phyloP scores from a whole-genome alignment of 495 filamentous ascomycete genomes.

The Aspergillus taichungensis region DNA sequence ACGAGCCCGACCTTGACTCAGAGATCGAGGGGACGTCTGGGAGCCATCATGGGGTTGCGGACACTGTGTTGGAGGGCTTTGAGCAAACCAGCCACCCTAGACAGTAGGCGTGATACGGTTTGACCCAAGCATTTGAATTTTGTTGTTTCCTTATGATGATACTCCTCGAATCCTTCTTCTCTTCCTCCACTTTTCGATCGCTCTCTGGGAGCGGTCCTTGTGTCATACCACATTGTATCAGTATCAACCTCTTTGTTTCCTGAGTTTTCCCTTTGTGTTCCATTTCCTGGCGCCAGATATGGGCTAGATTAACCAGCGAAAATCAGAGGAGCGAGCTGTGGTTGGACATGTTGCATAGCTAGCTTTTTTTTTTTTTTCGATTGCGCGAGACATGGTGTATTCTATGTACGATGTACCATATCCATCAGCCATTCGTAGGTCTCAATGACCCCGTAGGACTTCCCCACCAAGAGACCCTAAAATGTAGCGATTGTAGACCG shows the following conservation, averaged over 20 bases:
- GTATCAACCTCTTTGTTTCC: constrained; percentile 1
- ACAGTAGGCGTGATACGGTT: constrained; percentile 4
- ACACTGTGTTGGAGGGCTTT: constrained; percentile 45
- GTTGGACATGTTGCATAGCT: no score
- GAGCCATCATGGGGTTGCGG: constrained; percentile 29
- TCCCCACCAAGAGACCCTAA: no score
- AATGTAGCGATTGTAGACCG: no score
- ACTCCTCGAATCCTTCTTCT: constrained; percentile 2
- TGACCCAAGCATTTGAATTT: not conserved
- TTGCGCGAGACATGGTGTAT: no score
- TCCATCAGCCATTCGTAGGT: no score
- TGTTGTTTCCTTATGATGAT: constrained; percentile 2
- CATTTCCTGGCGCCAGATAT: no score
- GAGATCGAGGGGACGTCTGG: constrained; percentile 9
- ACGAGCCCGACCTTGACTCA: constrained; percentile 8
- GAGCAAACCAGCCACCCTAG: constrained; percentile 35
- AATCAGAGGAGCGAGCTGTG: no score
- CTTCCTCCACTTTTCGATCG: constrained; percentile 1
- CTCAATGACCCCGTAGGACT: no score
- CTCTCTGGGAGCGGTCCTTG: not conserved
- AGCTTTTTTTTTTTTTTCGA: no score
- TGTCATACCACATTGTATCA: not conserved
- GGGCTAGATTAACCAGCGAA: no score
- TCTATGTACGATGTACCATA: no score
- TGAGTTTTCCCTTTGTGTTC: not conserved